A percentile compares a stretch with the other conserved stretches of the same genome.
These are phyloP conservation scores for Fusarium mangiferae DNA, from an alignment of 2,329 filamentous ascomycete genomes.

Conservation along the genomic window DNA sequence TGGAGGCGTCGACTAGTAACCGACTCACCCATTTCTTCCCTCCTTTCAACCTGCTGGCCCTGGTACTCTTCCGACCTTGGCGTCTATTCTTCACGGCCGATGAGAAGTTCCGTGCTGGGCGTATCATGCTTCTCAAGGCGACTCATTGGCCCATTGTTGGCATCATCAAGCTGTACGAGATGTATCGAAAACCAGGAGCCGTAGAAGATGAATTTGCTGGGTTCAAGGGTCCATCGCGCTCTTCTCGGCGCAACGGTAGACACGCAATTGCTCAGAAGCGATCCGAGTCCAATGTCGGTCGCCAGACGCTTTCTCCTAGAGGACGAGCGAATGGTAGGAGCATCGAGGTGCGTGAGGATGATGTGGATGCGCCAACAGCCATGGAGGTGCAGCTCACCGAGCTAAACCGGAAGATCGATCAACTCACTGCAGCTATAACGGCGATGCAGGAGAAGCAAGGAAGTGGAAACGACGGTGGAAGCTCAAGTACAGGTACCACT, in stretches of 20 bases:
- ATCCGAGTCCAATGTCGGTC: slow-evolving; percentile 31
- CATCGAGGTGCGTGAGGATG: slow-evolving; percentile 46
- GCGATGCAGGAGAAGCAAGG: slow-evolving; percentile 56
- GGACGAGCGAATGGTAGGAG: slow-evolving; percentile 29
- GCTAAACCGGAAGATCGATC: slow-evolving; percentile 67
- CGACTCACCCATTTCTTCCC: slow-evolving; percentile 76
- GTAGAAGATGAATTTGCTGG: slow-evolving; percentile 57
- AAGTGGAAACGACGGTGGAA: slow-evolving; percentile 4
- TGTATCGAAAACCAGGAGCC: slow-evolving; percentile 52
- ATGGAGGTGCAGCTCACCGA: slow-evolving; percentile 65
- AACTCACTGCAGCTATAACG: slow-evolving; percentile 63
- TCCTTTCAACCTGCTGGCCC: slow-evolving; percentile 78
- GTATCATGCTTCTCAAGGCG: slow-evolving; percentile 70
- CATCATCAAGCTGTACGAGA: slow-evolving; percentile 76
- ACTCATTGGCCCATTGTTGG: slow-evolving; percentile 75
- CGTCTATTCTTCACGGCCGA: slow-evolving; percentile 74
- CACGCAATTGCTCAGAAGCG: slow-evolving; percentile 25
- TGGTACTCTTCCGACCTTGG: slow-evolving; percentile 77
- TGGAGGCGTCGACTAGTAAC: slow-evolving; percentile 74
- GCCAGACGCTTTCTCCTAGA: slow-evolving; percentile 27
- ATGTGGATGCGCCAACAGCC: slow-evolving; percentile 52
- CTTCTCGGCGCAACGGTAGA: slow-evolving; percentile 35
- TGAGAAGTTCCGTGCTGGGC: slow-evolving; percentile 68
- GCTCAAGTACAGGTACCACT: slow-evolving; percentile 5
- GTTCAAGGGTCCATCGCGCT: slow-evolving; percentile 59